A percentile compares a stretch with the other conserved stretches of the same genome.
Evolutionary conservation across 768 basidiomycete species (phyloP).

Genomic region (Tylopilus rubrobrunneus): DNA sequence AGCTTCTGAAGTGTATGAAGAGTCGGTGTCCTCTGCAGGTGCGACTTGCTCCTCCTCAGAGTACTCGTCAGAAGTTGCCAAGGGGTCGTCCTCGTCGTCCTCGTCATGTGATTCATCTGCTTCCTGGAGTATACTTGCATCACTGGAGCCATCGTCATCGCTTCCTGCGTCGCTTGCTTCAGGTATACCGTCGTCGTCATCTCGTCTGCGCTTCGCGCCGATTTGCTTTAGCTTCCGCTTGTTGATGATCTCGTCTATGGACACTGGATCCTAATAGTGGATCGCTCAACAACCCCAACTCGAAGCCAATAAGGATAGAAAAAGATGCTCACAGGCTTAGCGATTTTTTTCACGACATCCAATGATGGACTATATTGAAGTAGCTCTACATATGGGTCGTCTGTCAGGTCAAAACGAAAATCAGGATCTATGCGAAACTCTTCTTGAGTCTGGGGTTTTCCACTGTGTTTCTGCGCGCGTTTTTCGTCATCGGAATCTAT

Average conservation of each 20-base stretch:
- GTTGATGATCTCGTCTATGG: conserved; percentile 90
- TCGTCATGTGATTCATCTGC: conserved; percentile 29
- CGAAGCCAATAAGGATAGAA: conserved; percentile 1
- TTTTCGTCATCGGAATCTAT: conserved; percentile 79
- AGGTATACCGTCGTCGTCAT: conserved; percentile 31
- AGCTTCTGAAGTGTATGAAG: conserved; percentile 58
- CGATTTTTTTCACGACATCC: conserved; percentile 60
- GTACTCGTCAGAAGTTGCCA: conserved; percentile 31
- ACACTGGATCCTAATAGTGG: conserved; percentile 60
- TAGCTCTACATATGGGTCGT: conserved; percentile 63
- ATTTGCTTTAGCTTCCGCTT: conserved; percentile 47
- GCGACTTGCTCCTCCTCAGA: conserved; percentile 25
- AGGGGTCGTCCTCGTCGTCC: conserved; percentile 29
- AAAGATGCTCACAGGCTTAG: conserved; percentile 50
- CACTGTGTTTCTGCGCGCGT: conserved; percentile 17
- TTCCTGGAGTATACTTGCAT: conserved; percentile 10
- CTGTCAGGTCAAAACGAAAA: conserved; percentile 77
- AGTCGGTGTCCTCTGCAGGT: conserved; percentile 38
- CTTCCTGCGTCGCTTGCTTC: conserved; percentile 35
- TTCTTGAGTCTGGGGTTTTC: conserved; percentile 33
- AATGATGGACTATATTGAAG: conserved; percentile 41
- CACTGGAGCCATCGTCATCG: conserved; percentile 4
- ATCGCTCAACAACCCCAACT: conserved; percentile 3
- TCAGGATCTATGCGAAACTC: conserved; percentile 71
- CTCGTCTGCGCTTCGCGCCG: conserved; percentile 62